Evolutionary conservation across 2,329 filamentous ascomycete species (phyloP), one percentile per base, ranked within the genome.

Genomic region (Pseudocercospora fijiensis): DNA sequence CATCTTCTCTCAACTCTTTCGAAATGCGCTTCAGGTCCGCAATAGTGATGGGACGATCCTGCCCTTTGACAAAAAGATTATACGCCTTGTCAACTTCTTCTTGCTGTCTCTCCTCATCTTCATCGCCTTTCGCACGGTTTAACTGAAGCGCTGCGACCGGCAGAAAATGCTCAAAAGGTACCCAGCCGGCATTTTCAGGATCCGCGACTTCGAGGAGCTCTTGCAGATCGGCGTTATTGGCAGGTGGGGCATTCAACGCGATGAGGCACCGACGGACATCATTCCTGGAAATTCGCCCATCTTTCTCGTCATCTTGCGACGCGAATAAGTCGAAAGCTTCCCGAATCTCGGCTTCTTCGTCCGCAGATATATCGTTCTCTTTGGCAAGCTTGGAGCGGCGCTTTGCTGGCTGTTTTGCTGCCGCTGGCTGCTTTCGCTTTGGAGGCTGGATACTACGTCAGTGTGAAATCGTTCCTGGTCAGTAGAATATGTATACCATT

Each of bases 331-430:
- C 83, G 77, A 95, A 98, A 13, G 93, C 93, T 77, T 97, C 93
- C 72, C 87, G 88, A 74, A 99, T 96, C 79, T 97, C 92, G 70
- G 85, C 84, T 79, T 98, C 94, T 78, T 97, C 90, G 68, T 89
- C 86, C 45, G 88, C 89, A 13, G 87, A 89, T 74, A 98, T 87
- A 76, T 92, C 89, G 83, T 97, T 88, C 75, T 96, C 92, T 79
- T 93, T 94, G 28, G 94, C 94, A 71, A 97, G 90, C 77, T 92
- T 96, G 64, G 93, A 96, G 73, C 87, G 87, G 67, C 90, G 89
- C 61, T 82, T 79, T 75, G 80, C 77, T 30, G 80, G 72, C 11
- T 70, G 58, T 65, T 71, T 71, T 20, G 65, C 24, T 1, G 63
- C 58, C 3, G 63, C 28, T 24, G 71, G 67, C 59, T 71, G 69